Evolutionary conservation across 192 early-diverging fungal genomes (phyloP).

Genomic region (Backusella morwellensis): DNA sequence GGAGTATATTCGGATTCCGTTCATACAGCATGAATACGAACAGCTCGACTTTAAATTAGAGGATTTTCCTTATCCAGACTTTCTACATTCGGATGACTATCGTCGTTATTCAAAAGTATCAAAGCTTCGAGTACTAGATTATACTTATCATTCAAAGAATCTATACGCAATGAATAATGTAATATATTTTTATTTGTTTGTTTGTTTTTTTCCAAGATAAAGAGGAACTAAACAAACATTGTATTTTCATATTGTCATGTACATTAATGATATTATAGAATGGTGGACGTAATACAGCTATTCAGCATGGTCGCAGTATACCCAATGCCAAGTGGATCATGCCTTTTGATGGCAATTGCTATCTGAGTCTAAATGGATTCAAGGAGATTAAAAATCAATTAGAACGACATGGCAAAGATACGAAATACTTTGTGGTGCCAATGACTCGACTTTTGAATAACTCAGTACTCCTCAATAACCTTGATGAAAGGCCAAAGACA

Average conservation of each 20-base stretch:
- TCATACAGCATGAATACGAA: conserved; percentile 47
- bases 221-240: not conserved
- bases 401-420: conserved; percentile 41
- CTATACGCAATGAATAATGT: conserved; percentile 67
- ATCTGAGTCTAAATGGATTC: conserved; percentile 50
- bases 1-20: conserved; percentile 57
- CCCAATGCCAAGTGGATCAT: conserved; percentile 55
- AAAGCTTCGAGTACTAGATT: conserved; percentile 56
- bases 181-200: conserved; percentile 19
- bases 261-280: conserved; percentile 38
- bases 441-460: conserved; percentile 62
- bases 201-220: not conserved
- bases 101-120: conserved; percentile 53
- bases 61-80: conserved; percentile 61
- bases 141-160: conserved; percentile 64
- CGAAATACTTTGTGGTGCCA: conserved; percentile 60
- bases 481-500: conserved; percentile 49
- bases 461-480: conserved; percentile 42
- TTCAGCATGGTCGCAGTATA: conserved; percentile 46
- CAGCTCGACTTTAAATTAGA: conserved; percentile 56
- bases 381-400: conserved; percentile 49
- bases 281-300: conserved; percentile 56
- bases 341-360: conserved; percentile 64
- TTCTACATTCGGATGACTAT: conserved; percentile 60
- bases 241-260: not conserved